These are phyloP conservation scores for Tolypocladium amazonense DNA, from an alignment of 2,329 filamentous ascomycete genomes.

Conservation along the genomic window DNA sequence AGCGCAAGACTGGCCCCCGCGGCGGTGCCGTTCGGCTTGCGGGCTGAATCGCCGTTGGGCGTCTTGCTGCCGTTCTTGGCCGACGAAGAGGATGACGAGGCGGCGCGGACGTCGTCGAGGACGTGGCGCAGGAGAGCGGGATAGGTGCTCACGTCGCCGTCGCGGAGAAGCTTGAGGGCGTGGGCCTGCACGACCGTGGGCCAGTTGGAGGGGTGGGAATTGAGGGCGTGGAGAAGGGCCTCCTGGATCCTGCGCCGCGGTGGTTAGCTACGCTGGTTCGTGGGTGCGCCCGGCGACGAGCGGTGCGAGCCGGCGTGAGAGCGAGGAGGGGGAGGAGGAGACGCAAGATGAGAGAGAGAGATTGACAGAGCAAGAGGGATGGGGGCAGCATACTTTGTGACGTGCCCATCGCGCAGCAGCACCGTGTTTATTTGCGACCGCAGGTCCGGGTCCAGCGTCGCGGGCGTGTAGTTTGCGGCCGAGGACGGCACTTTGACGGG, in stretches of 20 bases:
- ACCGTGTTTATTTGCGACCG: constrained; percentile 51
- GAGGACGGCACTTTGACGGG: constrained; percentile 51
- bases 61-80: constrained; percentile 24
- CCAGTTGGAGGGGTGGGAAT: constrained; percentile 51
- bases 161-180: constrained; percentile 49
- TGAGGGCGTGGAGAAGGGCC: constrained; percentile 48
- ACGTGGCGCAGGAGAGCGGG: constrained; percentile 50
- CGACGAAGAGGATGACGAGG: constrained; percentile 20
- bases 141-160: constrained; percentile 48
- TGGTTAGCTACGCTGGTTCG: neutral
- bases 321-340: neutral
- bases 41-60: constrained; percentile 18
- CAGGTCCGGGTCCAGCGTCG: constrained; percentile 50
- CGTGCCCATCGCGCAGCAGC: constrained; percentile 47
- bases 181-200: constrained; percentile 48
- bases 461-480: constrained; percentile 48
- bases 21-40: constrained; percentile 15
- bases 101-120: constrained; percentile 49
- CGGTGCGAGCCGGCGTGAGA: neutral
- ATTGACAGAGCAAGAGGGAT: neutral
- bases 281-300: no score
- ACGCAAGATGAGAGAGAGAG: constrained; percentile 7
- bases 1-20: constrained; percentile 35
- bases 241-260: constrained; percentile 46
- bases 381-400: constrained; percentile 37